A percentile compares a stretch with the other conserved stretches of the same genome.
These are phyloP conservation scores for Kwoniella botswanensis DNA, from an alignment of 768 basidiomycete genomes.

Conservation along the genomic window DNA sequence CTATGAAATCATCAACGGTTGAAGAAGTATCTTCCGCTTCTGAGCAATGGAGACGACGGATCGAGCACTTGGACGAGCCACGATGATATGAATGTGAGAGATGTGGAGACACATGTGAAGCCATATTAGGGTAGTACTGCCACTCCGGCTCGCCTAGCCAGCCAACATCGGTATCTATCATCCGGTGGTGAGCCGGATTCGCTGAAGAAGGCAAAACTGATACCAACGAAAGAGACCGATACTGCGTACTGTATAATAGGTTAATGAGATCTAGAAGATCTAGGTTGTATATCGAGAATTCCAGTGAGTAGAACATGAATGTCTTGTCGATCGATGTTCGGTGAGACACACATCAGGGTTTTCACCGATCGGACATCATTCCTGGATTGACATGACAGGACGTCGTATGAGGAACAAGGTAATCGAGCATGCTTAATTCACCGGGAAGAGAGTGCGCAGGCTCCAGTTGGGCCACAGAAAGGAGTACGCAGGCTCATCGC, in stretches of 20 bases:
- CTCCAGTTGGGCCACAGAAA: background rate
- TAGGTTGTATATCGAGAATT: background rate
- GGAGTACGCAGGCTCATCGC: too few species aligned
- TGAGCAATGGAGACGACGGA: too few species aligned
- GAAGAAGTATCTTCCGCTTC: too few species aligned
- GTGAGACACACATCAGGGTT: background rate
- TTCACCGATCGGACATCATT: background rate
- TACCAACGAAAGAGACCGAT: too few species aligned
- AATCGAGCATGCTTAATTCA: background rate
- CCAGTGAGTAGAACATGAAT: background rate
- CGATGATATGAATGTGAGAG: too few species aligned
- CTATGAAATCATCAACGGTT: background rate
- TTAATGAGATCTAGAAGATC: too few species aligned
- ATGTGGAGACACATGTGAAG: slow-evolving; percentile 4
- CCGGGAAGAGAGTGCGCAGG: background rate
- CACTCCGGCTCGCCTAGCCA: background rate
- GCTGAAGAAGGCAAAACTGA: too few species aligned
- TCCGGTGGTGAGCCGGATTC: too few species aligned
- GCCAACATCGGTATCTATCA: too few species aligned
- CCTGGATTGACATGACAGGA: background rate
- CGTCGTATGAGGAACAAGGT: background rate
- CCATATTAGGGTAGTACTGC: background rate
- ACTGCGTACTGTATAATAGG: too few species aligned
- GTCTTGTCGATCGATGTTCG: background rate
- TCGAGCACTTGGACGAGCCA: too few species aligned